A percentile compares a stretch with the other conserved stretches of the same genome.
Conservation (phyloP, 345 rosid species). For the Erysimum cheiranthoides region DNA sequence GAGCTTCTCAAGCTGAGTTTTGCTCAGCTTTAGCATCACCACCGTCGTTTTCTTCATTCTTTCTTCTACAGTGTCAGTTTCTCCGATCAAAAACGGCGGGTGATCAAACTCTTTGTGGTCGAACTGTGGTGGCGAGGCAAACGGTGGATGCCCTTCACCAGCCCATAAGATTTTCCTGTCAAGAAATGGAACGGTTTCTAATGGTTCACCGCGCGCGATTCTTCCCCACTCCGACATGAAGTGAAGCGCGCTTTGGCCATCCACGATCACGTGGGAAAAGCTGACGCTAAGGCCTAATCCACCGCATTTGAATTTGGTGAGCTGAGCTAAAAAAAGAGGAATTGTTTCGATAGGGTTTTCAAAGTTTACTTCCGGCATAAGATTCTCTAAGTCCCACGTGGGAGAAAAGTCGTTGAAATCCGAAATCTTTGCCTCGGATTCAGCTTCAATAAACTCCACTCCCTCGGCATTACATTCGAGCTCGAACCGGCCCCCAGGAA, state of each 20-base stretch:
- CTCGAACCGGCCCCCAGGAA: conserved; percentile 53
- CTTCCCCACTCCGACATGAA: conserved; percentile 65
- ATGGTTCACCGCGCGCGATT: conserved; percentile 50
- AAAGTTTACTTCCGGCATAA: conserved; percentile 57
- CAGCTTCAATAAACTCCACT: conserved; percentile 51
- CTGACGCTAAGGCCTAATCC: conserved; percentile 53
- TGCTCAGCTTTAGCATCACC: conserved; percentile 54
- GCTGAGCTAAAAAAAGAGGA: conserved; percentile 55
- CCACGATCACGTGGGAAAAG: conserved; percentile 62
- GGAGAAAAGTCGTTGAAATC: conserved; percentile 54
- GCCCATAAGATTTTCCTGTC: conserved; percentile 54
- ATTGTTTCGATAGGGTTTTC: conserved; percentile 49
- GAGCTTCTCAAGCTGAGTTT: conserved; percentile 55
- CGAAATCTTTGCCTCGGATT: conserved; percentile 46
- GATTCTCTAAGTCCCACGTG: conserved; percentile 39
- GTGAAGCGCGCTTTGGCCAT: conserved; percentile 65
- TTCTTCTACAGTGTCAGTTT: conserved; percentile 46
- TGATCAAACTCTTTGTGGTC: conserved; percentile 53
- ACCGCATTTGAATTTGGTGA: conserved; percentile 65
- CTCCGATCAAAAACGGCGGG: conserved; percentile 59
- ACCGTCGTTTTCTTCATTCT: conserved; percentile 52
- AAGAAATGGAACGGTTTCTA: conserved; percentile 44
- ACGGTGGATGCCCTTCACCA: conserved; percentile 47
- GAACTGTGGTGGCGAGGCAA: conserved; percentile 1
- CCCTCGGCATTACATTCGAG: conserved; percentile 59